A percentile compares a stretch with the other conserved stretches of the same genome.
Evolutionary conservation across 805 yeast genomes (phyloP).

Genomic region (Yamadazyma sp.): DNA sequence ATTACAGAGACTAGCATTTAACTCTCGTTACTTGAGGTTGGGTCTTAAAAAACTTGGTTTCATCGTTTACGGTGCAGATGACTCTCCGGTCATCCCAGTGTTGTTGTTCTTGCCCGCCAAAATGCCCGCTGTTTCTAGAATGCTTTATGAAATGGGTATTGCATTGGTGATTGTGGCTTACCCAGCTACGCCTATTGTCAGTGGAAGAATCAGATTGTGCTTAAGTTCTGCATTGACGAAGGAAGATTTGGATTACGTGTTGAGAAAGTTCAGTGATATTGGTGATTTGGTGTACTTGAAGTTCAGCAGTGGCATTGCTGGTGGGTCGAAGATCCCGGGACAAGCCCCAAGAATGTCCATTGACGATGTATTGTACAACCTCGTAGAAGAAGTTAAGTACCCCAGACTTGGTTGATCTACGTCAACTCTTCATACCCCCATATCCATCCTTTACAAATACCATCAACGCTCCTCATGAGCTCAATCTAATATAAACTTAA

Average conservation of each 20-base stretch:
- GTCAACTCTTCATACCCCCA: no score
- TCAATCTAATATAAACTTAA: no score
- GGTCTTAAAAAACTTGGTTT: conserved; percentile 93
- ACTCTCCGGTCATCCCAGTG: conserved; percentile 93
- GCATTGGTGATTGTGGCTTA: conserved; percentile 97
- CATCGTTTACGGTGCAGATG: conserved; percentile 92
- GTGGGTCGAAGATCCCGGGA: conserved; percentile 58
- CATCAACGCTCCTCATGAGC: no score
- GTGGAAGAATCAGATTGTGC: conserved; percentile 91
- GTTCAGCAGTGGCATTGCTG: conserved; percentile 74
- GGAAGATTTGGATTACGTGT: conserved; percentile 83
- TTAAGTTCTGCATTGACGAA: conserved; percentile 89
- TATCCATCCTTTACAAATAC: no score
- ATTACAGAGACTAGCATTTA: conserved; percentile 90
- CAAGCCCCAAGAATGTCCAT: conserved; percentile 71
- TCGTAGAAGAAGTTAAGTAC: conserved; percentile 61
- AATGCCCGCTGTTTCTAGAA: conserved; percentile 89
- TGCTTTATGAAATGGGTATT: conserved; percentile 72
- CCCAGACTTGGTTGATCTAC: conserved; percentile 18
- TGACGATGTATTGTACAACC: conserved; percentile 71
- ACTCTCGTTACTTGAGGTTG: conserved; percentile 86
- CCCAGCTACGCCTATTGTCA: conserved; percentile 93
- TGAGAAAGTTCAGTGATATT: conserved; percentile 68
- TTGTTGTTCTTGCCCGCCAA: conserved; percentile 87
- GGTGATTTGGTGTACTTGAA: conserved; percentile 79